Evolutionary conservation across 202 grass and related monocot species (phyloP), one percentile per base, ranked within the genome.

Genomic region (Schoenoplectus triqueter): DNA sequence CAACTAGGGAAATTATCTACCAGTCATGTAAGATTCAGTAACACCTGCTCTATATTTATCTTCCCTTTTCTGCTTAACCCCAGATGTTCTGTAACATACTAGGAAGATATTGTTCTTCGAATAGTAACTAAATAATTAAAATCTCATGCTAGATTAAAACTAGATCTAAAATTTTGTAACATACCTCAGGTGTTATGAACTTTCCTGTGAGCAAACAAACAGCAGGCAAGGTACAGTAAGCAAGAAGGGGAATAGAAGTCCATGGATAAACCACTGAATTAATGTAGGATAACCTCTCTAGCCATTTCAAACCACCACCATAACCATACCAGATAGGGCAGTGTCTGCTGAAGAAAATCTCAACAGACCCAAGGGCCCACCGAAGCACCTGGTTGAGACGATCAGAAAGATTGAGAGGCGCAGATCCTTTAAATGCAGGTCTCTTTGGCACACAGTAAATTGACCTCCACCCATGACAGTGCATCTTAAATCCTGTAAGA

Each of bases 311-410:
- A 46, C 94, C 94, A 80, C 91, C 88, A 63, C 94, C 91, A 89
- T 97, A 97, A 1, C 94, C 94, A 80, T 97, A 97, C 94, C 94
- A 97, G 71, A 97, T 88, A 84, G 94, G 94, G 69, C 94, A 97
- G 49, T 97, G 94, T 19, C 85, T 97, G 70, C 94, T 97, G 84
- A 97, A 97, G 90, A 97, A 97, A 82, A 97, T 97, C 86, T 97
- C 94, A 68, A 97, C 91, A 60, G 94, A 97, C 10, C 94, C 94
- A 82, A 97, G 91, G 60, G 94, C 94, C 94, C 94, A 97, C 73
- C 94, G 87, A 89, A 97, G 91, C 69, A 97, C 94, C 85, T 97
- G 94, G 89, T 97, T 90, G 81, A 97, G 91, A 87, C 94, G 94
- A 85, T 97, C 94, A 15, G 94, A 97, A 80, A 97, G 94, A 92